Conservation (phyloP, 257 asterid genomes). For the Solanum phureja region DNA sequence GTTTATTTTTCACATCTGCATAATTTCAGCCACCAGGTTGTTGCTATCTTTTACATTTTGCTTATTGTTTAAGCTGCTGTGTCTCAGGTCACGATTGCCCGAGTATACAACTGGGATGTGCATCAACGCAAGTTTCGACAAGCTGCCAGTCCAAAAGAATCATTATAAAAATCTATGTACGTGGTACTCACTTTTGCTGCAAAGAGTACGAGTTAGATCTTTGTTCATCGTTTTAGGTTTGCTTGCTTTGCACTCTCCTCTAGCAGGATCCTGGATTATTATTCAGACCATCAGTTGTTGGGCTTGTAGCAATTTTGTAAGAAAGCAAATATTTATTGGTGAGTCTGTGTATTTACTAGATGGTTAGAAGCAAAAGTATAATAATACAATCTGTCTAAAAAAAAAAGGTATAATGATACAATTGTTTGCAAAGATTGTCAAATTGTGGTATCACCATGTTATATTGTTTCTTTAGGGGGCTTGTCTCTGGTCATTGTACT, state of each 20-base stretch:
- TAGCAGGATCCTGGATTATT: not conserved
- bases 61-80: not conserved
- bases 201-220: constrained; percentile 3
- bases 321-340: not conserved
- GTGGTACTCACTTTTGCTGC: constrained; percentile 3
- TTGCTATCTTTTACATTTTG: not conserved
- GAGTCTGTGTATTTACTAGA: not conserved
- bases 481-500: not conserved
- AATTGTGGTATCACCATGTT: not conserved
- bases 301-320: not conserved
- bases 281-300: not conserved
- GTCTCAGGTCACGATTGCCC: constrained; percentile 79
- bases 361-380: not conserved
- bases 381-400: not conserved
- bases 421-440: not conserved
- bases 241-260: not conserved
- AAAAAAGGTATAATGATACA: not conserved
- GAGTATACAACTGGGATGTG: constrained; percentile 92
- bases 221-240: not conserved
- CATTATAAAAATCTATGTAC: constrained; percentile 7
- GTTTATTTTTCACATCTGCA: not conserved
- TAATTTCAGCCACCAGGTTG: not conserved
- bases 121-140: constrained; percentile 71
- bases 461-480: not conserved
- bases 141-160: constrained; percentile 32